phyloP scores from a whole-genome alignment of 1,139 yeast genomes.

The Hyphopichia khmerensis region DNA sequence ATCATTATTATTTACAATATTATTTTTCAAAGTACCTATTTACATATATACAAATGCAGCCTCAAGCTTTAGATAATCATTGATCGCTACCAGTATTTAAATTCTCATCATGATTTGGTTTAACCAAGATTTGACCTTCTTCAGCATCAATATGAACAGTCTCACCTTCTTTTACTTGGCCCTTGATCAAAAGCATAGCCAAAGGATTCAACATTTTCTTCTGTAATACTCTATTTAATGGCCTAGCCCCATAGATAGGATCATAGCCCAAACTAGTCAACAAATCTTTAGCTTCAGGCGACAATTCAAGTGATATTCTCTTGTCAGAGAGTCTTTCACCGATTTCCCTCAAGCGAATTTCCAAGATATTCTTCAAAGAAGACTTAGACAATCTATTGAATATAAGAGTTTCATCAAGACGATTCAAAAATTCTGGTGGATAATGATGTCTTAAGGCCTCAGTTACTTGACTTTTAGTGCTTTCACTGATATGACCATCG shows the following conservation, averaged over 20 bases:
- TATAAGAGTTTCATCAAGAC: conserved; percentile 86
- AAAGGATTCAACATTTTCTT: conserved; percentile 80
- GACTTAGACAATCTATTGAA: conserved; percentile 82
- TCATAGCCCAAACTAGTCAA: conserved; percentile 86
- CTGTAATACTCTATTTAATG: conserved; percentile 86
- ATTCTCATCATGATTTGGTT: conserved; percentile 46
- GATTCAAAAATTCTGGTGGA: conserved; percentile 93
- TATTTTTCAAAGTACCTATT: background rate
- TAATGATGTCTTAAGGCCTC: conserved; percentile 69
- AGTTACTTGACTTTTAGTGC: conserved; percentile 55
- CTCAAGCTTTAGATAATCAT: too few relatives aligned
- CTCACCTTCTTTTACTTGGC: conserved; percentile 72
- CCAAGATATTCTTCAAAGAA: conserved; percentile 76
- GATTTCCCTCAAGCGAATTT: conserved; percentile 77
- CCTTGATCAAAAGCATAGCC: conserved; percentile 76
- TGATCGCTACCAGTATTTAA: background rate
- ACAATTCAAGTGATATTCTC: conserved; percentile 63
- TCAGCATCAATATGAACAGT: conserved; percentile 44
- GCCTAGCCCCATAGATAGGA: conserved; percentile 91
- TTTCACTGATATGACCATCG: conserved; percentile 47
- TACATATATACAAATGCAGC: background rate
- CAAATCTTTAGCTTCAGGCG: conserved; percentile 68
- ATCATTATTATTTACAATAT: background rate
- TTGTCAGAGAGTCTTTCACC: conserved; percentile 76
- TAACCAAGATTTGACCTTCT: conserved; percentile 30